These are phyloP conservation scores for Boeremia exigua DNA, from an alignment of 2,329 filamentous ascomycete genomes.

Conservation along the genomic window DNA sequence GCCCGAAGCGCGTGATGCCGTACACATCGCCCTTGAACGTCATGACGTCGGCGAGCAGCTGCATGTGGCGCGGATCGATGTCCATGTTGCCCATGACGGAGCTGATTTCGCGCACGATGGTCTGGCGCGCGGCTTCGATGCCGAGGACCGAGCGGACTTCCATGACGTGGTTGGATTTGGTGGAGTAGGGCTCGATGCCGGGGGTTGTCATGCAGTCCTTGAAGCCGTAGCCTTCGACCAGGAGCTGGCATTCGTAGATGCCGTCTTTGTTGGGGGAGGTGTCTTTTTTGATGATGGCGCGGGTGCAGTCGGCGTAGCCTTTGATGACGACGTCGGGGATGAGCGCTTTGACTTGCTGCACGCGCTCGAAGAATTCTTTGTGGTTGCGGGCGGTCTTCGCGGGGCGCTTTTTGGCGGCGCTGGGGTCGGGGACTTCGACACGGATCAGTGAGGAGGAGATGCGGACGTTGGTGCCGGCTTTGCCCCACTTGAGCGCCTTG, in stretches of 20 bases:
- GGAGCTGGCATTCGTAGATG: constrained; percentile 59
- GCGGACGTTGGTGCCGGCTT: constrained; percentile 64
- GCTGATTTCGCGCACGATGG: constrained; percentile 87
- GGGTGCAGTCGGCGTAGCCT: constrained; percentile 82
- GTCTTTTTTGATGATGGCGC: constrained; percentile 87
- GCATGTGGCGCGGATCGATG: constrained; percentile 98
- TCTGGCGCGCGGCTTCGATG: constrained; percentile 89
- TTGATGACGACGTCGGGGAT: constrained; percentile 86
- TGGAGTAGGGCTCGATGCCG: constrained; percentile 79
- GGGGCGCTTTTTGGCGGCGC: constrained; percentile 33
- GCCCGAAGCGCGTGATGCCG: constrained; percentile 93
- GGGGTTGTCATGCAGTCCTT: constrained; percentile 90
- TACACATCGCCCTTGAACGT: constrained; percentile 97
- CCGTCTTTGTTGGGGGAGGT: constrained; percentile 73
- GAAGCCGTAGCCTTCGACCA: constrained; percentile 93
- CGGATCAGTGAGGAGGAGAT: constrained; percentile 63
- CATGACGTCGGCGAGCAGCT: constrained; percentile 96
- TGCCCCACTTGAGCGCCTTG: constrained; percentile 80
- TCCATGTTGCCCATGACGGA: constrained; percentile 92
- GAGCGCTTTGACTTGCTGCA: constrained; percentile 83
- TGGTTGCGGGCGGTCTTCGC: constrained; percentile 48
- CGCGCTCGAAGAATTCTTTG: constrained; percentile 73
- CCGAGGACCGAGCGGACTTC: constrained; percentile 87
- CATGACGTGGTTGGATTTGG: constrained; percentile 85
- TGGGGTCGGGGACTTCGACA: constrained; percentile 68